A percentile compares a stretch with the other conserved stretches of the same genome.
These are phyloP conservation scores for Pleomassaria siparia DNA, from an alignment of 2,329 filamentous ascomycete species.

Conservation along the genomic window DNA sequence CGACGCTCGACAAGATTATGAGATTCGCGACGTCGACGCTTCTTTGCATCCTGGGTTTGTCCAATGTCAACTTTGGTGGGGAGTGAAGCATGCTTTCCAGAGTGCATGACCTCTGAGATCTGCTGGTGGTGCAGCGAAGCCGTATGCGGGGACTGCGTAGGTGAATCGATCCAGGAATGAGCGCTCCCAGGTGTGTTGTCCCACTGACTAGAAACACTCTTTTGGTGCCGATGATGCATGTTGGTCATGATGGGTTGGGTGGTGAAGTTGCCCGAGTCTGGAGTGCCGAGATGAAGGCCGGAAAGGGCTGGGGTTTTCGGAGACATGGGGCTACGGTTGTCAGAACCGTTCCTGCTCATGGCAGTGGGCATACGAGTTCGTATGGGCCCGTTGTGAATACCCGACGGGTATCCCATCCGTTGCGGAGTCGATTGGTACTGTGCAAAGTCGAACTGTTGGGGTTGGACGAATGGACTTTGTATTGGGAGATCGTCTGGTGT, in stretches of 20 bases:
- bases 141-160: conserved; percentile 79
- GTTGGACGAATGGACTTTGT: conserved; percentile 81
- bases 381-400: conserved; percentile 36
- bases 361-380: conserved; percentile 39
- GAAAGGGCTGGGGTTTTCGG: conserved; percentile 80
- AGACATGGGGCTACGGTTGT: conserved; percentile 77
- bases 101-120: conserved; percentile 84
- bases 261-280: conserved; percentile 71
- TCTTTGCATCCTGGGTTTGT: conserved; percentile 90
- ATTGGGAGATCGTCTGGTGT: conserved; percentile 91
- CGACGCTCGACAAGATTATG: conserved; percentile 96
- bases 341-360: conserved; percentile 65
- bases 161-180: conserved; percentile 84
- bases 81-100: conserved; percentile 82
- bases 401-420: conserved; percentile 44
- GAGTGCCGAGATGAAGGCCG: conserved; percentile 69
- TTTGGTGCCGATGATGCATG: conserved; percentile 67
- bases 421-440: conserved; percentile 72
- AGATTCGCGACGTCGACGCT: conserved; percentile 85
- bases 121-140: conserved; percentile 69
- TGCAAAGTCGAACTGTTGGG: conserved; percentile 68
- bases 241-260: conserved; percentile 76
- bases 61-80: conserved; percentile 73
- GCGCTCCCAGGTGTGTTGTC: conserved; percentile 79
- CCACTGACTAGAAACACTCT: conserved; percentile 86